phyloP scores from a whole-genome alignment of 2,329 filamentous ascomycete genomes.

The Diplodia scrobiculata region DNA sequence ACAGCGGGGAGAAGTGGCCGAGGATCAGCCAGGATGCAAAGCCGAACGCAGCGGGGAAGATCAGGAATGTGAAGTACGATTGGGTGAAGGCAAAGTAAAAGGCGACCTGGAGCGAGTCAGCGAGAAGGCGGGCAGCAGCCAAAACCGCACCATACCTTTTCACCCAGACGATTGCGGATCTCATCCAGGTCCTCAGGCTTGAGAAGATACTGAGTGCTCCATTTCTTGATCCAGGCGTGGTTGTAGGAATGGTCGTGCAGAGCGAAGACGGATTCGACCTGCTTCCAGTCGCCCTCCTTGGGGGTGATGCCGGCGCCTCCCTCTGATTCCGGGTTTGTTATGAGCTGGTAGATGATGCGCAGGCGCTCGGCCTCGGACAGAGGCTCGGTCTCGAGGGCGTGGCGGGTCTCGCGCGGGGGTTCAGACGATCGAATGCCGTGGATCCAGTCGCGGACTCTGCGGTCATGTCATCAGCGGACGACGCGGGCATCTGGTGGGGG shows the following conservation, averaged over 20 bases:
- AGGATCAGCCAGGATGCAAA: conserved; percentile 77
- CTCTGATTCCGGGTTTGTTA: conserved; percentile 52
- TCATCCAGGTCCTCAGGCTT: conserved; percentile 54
- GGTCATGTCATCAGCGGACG: conserved; percentile 5
- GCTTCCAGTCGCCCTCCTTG: conserved; percentile 54
- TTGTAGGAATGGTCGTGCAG: conserved; percentile 56
- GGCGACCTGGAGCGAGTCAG: conserved; percentile 61
- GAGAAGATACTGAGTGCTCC: conserved; percentile 52
- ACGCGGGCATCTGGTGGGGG: background rate
- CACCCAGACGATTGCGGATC: conserved; percentile 54
- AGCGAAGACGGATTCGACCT: conserved; percentile 54
- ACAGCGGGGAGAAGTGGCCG: conserved; percentile 79
- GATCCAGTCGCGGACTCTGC: conserved; percentile 87
- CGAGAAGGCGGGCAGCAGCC: background rate
- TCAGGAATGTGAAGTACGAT: conserved; percentile 81
- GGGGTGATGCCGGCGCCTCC: conserved; percentile 56
- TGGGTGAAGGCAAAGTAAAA: conserved; percentile 96
- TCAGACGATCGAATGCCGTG: conserved; percentile 79
- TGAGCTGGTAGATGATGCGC: conserved; percentile 80
- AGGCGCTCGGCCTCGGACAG: conserved; percentile 86
- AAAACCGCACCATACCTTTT: conserved; percentile 44
- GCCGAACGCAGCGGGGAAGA: conserved; percentile 80
- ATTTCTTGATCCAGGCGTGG: conserved; percentile 58
- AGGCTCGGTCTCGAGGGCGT: conserved; percentile 70
- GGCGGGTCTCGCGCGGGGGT: conserved; percentile 70